Percentiles rank a stretch among this genome's conserved stretches.
Conservation (phyloP, 345 rosid genomes). For the Rhodamnia argentea region DNA sequence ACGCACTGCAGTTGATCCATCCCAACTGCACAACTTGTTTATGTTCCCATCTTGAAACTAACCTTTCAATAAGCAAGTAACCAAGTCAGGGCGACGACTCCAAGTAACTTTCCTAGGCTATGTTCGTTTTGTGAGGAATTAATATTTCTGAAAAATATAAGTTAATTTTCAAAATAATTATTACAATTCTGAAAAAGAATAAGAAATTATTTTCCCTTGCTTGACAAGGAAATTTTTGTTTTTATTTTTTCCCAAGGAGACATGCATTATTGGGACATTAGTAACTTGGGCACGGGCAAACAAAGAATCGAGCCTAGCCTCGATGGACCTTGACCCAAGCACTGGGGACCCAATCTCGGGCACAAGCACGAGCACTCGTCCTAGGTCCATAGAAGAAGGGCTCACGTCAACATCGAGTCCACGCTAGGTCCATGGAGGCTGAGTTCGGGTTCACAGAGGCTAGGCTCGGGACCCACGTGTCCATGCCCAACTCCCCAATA, state of each 20-base stretch:
- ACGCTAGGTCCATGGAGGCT: background rate
- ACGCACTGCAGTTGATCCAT: background rate
- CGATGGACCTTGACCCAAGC: accelerated
- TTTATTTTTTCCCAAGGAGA: background rate
- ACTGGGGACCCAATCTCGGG: background rate
- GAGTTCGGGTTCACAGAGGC: background rate
- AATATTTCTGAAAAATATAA: background rate
- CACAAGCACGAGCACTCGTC: accelerated
- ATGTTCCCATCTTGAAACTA: background rate
- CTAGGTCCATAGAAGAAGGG: background rate
- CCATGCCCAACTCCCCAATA: accelerated
- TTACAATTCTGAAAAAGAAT: background rate
- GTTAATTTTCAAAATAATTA: background rate
- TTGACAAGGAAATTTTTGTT: background rate
- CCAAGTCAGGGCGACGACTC: background rate
- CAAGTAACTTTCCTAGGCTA: background rate
- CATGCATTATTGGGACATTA: accelerated
- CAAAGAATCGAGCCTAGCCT: accelerated
- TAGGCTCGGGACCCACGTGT: background rate
- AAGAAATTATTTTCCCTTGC: background rate
- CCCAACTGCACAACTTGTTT: background rate
- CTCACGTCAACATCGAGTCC: accelerated
- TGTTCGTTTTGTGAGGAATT: background rate
- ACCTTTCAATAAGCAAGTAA: background rate
- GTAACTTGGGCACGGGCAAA: background rate